These are phyloP conservation scores for Styphnolobium japonicum DNA, from an alignment of 306 rosid species.

Conservation along the genomic window DNA sequence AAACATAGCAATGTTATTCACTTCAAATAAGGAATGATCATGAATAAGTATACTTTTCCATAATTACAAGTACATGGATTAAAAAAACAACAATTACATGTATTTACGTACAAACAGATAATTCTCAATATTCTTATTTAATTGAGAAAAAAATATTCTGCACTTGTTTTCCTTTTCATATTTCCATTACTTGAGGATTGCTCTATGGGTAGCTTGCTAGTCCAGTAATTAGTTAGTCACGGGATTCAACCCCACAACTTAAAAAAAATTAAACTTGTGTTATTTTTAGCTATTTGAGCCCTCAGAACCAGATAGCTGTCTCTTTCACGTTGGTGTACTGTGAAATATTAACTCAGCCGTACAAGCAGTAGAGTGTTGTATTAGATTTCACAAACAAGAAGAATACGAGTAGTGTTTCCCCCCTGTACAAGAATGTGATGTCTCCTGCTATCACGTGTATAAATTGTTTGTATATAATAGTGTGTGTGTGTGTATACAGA, in stretches of 20 bases:
- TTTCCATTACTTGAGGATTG: neutral
- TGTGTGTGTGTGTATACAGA: neutral
- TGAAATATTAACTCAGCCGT: constrained; percentile 19
- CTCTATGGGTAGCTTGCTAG: neutral
- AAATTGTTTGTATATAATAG: constrained; percentile 7
- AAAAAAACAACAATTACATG: neutral
- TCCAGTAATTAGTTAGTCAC: constrained; percentile 11
- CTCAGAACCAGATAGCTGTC: constrained; percentile 10
- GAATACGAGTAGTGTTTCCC: constrained; percentile 6
- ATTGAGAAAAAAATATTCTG: neutral
- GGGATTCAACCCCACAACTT: neutral
- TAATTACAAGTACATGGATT: neutral
- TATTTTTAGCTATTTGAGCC: neutral
- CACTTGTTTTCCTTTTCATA: neutral
- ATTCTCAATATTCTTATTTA: neutral
- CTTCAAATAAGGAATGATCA: neutral
- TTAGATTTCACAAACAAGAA: constrained; percentile 3
- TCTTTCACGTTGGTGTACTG: constrained; percentile 22
- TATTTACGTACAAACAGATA: neutral
- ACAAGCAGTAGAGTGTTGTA: neutral
- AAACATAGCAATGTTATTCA: constrained; percentile 25
- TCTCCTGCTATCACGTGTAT: constrained; percentile 23
- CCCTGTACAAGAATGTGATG: neutral
- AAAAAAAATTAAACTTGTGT: no score
- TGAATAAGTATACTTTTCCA: constrained; percentile 15